phyloP scores from a whole-genome alignment of 1,284 basidiomycete species.

The Puccinia coronata region DNA sequence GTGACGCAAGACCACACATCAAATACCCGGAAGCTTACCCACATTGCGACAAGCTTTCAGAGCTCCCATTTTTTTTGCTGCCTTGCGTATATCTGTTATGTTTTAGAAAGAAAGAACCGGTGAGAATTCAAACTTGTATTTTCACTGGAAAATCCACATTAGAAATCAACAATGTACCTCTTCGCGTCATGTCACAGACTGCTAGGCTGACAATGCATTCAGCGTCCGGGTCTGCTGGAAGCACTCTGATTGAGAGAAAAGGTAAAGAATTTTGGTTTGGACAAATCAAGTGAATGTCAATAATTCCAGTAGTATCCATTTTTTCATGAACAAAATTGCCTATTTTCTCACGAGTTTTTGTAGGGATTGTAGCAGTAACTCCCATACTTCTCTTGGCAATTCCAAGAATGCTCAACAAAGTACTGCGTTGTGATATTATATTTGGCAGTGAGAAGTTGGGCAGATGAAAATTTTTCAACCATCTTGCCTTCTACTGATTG shows the following conservation, averaged over 20 bases:
- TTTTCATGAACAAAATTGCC: background rate
- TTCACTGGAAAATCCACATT: no score
- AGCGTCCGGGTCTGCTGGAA: slow-evolving; percentile 35
- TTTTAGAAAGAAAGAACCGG: background rate
- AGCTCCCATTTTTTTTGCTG: background rate
- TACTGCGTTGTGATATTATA: slow-evolving; percentile 39
- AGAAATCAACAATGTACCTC: background rate
- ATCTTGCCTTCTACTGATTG: slow-evolving; percentile 27
- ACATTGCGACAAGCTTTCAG: background rate
- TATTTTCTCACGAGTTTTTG: slow-evolving; percentile 23
- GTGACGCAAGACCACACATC: background rate
- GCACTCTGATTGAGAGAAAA: slow-evolving; percentile 3
- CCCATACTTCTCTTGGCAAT: slow-evolving; percentile 43
- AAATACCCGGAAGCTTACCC: background rate
- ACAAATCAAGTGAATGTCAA: background rate
- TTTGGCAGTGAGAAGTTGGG: slow-evolving; percentile 18
- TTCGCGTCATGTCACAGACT: slow-evolving; percentile 46
- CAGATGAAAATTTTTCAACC: slow-evolving; percentile 32
- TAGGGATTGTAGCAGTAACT: slow-evolving; percentile 44
- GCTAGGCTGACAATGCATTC: slow-evolving; percentile 49
- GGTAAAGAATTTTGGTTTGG: no score
- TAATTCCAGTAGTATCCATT: background rate
- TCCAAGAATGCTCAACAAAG: slow-evolving; percentile 47
- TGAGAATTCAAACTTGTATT: no score
- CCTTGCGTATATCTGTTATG: slow-evolving; percentile 1